Evolutionary conservation across 306 rosid genomes (phyloP).

Genomic region (Fragaria nilgerrensis): DNA sequence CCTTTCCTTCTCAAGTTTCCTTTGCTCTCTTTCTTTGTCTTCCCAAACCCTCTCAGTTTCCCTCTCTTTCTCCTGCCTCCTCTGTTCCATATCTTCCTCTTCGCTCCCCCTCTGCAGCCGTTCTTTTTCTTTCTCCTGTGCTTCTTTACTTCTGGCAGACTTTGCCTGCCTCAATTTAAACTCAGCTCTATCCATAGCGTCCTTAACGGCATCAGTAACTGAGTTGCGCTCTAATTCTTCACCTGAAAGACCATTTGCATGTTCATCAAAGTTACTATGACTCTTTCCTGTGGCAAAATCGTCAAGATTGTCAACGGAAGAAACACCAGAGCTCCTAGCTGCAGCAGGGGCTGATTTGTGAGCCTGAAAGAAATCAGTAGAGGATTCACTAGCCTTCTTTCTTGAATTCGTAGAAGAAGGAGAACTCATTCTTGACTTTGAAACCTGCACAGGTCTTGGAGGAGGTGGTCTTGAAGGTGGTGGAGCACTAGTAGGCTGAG

Average conservation of each 20-base stretch:
- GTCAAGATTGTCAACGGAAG: conserved; percentile 71
- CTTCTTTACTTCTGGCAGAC: conserved; percentile 68
- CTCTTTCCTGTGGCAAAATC: conserved; percentile 65
- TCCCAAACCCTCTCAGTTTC: conserved; percentile 59
- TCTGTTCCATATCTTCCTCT: conserved; percentile 57
- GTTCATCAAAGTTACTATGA: conserved; percentile 52
- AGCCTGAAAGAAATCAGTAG: conserved; percentile 50
- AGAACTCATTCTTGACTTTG: conserved; percentile 49
- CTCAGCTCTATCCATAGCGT: conserved; percentile 97
- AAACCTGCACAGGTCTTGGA: conserved; percentile 73
- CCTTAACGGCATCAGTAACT: conserved; percentile 99
- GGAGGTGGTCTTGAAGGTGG: conserved; percentile 99
- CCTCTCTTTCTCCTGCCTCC: conserved; percentile 55
- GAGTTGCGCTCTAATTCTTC: conserved; percentile 87
- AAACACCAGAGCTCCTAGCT: conserved; percentile 37
- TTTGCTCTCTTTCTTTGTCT: conserved; percentile 77
- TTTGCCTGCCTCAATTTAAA: conserved; percentile 90
- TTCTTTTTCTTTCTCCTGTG: conserved; percentile 80
- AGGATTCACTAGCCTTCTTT: conserved; percentile 55
- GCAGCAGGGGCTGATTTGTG: conserved; percentile 56
- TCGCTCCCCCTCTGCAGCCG: conserved; percentile 63
- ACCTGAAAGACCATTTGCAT: conserved; percentile 52
- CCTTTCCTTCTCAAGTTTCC: conserved; percentile 60
- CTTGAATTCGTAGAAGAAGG: conserved; percentile 50
- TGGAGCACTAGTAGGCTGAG: conserved; percentile 93